Percentiles rank a stretch among this genome's conserved stretches.
Evolutionary conservation across 805 yeast genomes (phyloP).

Genomic region (Vanderwaltozyma verrucispora): DNA sequence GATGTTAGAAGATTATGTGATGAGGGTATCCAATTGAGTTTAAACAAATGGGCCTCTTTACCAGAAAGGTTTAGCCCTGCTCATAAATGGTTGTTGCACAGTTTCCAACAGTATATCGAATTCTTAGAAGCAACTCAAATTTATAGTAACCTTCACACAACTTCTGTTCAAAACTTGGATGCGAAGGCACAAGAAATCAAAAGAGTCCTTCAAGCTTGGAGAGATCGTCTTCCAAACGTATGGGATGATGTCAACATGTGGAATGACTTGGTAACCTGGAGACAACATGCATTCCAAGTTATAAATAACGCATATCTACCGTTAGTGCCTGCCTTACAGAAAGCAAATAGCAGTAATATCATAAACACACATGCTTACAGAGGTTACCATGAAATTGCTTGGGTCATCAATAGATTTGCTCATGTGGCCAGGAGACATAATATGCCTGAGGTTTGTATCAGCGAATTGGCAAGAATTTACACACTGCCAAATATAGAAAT

Average conservation of each 20-base stretch:
- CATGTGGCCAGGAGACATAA: conserved; percentile 96
- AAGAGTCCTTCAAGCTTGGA: conserved; percentile 93
- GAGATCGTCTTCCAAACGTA: conserved; percentile 88
- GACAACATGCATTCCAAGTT: conserved; percentile 96
- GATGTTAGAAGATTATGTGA: conserved; percentile 83
- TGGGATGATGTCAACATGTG: conserved; percentile 98
- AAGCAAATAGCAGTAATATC: conserved; percentile 51
- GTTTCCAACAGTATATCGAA: conserved; percentile 95
- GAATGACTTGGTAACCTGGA: conserved; percentile 97
- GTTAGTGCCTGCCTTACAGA: conserved; percentile 75
- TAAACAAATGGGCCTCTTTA: conserved; percentile 86
- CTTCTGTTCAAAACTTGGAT: conserved; percentile 87
- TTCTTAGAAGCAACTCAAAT: conserved; percentile 96
- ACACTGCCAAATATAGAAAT: conserved; percentile 95
- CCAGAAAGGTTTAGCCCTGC: conserved; percentile 70
- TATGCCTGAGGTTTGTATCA: conserved; percentile 93
- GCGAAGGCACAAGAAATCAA: conserved; percentile 89
- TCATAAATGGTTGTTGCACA: conserved; percentile 81
- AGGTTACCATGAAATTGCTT: conserved; percentile 97
- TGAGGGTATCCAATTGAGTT: conserved; percentile 88
- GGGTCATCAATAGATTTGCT: conserved; percentile 97
- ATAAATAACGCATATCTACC: conserved; percentile 93
- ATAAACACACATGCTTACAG: conserved; percentile 91
- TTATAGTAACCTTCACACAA: conserved; percentile 74
- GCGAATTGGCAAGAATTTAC: conserved; percentile 85